phyloP scores from a whole-genome alignment of 2,329 filamentous ascomycete species.

The Fusarium sp. region DNA sequence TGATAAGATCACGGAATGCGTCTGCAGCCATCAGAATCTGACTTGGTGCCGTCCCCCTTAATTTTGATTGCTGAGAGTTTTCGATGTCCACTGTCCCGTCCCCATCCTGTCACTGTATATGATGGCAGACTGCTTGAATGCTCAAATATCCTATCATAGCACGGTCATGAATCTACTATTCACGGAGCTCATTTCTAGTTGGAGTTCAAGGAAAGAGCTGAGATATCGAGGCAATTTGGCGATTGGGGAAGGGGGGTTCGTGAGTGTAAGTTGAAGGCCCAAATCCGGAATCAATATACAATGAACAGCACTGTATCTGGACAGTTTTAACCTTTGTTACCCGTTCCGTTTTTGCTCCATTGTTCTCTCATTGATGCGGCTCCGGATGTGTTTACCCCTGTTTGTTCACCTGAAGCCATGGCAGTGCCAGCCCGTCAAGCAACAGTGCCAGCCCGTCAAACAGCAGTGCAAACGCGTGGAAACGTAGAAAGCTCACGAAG shows the following conservation, averaged over 20 bases:
- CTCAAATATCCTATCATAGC: too few species aligned
- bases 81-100: background rate
- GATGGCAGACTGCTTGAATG: too few species aligned
- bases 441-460: background rate
- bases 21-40: background rate
- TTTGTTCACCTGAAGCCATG: background rate
- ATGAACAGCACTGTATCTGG: background rate
- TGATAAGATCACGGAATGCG: background rate
- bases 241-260: background rate
- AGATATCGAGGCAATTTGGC: background rate
- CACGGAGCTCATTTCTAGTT: background rate
- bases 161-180: too few species aligned
- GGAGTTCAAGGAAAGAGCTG: background rate
- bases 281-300: background rate
- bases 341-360: background rate
- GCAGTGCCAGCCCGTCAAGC: background rate
- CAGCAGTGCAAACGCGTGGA: background rate
- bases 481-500: background rate
- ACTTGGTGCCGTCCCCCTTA: background rate
- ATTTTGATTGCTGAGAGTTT: background rate
- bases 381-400: background rate
- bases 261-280: background rate
- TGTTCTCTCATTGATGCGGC: background rate
- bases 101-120: too few species aligned
- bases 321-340: background rate